phyloP scores from a whole-genome alignment of 2,329 filamentous ascomycete species.

The Torrubiellomyces zombiae region DNA sequence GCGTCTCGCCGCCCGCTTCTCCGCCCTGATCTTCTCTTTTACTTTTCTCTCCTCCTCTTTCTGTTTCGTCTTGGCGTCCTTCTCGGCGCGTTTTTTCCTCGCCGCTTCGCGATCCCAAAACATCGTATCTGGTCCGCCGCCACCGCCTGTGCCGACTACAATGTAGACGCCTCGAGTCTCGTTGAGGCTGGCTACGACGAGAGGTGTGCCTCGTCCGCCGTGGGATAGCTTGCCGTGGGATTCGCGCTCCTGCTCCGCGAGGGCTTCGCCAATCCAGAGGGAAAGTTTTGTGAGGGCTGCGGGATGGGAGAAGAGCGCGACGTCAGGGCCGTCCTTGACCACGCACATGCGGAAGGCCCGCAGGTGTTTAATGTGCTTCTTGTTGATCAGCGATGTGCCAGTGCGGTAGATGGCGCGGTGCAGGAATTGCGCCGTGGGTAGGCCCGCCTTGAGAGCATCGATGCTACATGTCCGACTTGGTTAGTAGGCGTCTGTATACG shows the following conservation, averaged over 20 bases:
- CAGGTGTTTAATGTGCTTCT: constrained; percentile 84
- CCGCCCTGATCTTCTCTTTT: constrained; percentile 41
- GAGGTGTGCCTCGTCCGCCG: constrained; percentile 59
- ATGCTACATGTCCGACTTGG: constrained; percentile 31
- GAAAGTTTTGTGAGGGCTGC: constrained; percentile 86
- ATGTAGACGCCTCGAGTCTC: constrained; percentile 78
- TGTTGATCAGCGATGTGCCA: constrained; percentile 78
- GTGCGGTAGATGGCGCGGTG: constrained; percentile 88
- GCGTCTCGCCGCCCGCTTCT: constrained; percentile 42
- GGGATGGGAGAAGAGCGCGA: constrained; percentile 80
- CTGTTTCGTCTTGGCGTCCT: constrained; percentile 44
- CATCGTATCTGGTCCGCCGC: constrained; percentile 56
- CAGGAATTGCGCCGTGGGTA: constrained; percentile 74
- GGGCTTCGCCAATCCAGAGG: constrained; percentile 84
- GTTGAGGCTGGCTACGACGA: constrained; percentile 81
- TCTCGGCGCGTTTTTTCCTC: constrained; percentile 45
- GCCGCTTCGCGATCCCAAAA: constrained; percentile 51
- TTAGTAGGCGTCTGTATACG: constrained; percentile 2
- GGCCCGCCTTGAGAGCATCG: constrained; percentile 55
- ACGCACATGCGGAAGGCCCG: constrained; percentile 89
- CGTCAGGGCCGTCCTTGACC: constrained; percentile 86
- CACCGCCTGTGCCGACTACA: constrained; percentile 82
- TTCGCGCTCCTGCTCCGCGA: constrained; percentile 76
- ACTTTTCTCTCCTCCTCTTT: constrained; percentile 40
- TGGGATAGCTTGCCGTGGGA: constrained; percentile 49